phyloP scores from a whole-genome alignment of 192 early-diverging fungal genomes.

The Podila clonocystis region DNA sequence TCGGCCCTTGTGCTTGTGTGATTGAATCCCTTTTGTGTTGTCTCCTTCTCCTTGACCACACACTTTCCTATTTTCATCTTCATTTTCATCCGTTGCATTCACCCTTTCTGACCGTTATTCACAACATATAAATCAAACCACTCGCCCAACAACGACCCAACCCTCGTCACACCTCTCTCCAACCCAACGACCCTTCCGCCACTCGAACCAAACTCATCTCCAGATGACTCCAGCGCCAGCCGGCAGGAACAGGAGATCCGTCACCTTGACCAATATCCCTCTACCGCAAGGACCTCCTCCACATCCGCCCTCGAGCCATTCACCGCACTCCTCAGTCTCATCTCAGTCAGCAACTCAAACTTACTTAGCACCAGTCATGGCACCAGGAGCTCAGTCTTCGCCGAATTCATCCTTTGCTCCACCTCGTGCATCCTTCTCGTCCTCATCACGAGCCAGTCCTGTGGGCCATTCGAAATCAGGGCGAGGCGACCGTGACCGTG shows the following conservation, averaged over 20 bases:
- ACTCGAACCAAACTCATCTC: no score
- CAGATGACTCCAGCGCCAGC: constrained; percentile 30
- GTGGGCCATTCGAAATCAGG: background rate
- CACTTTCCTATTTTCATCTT: no score
- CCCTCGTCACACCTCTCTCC: no score
- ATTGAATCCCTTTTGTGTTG: no score
- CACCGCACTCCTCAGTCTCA: constrained; percentile 35
- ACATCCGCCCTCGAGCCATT: constrained; percentile 10
- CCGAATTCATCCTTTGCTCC: constrained; percentile 11
- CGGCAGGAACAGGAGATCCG: constrained; percentile 38
- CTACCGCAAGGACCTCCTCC: constrained; percentile 33
- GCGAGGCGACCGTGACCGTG: constrained; percentile 17
- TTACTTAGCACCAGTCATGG: constrained; percentile 7
- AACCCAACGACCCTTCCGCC: no score
- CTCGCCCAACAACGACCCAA: no score
- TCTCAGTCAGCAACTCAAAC: constrained; percentile 14
- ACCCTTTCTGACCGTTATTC: no score
- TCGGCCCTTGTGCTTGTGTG: no score
- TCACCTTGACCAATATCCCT: constrained; percentile 29
- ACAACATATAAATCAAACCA: no score
- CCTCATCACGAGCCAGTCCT: constrained; percentile 30
- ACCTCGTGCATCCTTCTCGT: constrained; percentile 30
- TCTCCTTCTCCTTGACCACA: no score
- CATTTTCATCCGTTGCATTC: no score
- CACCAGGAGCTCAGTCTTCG: background rate